Evolutionary conservation across 768 basidiomycete species (phyloP), one percentile per base, ranked within the genome.

Genomic region (Podaxis carcinomalis): DNA sequence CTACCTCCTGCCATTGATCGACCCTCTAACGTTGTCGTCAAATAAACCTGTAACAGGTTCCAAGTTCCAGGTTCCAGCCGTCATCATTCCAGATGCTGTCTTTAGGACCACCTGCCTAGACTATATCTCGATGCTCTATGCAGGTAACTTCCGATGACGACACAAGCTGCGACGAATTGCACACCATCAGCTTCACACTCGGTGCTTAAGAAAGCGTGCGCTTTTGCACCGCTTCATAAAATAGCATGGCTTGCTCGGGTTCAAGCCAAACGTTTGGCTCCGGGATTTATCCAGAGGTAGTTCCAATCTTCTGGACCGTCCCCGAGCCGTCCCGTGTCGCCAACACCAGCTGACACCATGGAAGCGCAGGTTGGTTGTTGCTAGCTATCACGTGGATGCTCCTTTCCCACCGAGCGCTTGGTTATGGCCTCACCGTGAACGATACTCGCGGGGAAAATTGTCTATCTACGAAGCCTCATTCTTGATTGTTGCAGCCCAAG

Each of bases 331-430:
- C 25, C 47, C 57, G 19, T 16, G 3, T 58, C 28, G 14, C 10
- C 40, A 51, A 28, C 19, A 59, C 57, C 57, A 51, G 50, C 50
- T 59, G 57, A 51, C 50, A 23, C 57, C 19, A 14, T 14, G 1
- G 27, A 42, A 51, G 39, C 19, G 10, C 16, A 40, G 11, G 19
- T 25, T n/a, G 37, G n/a, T 35, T 19, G 10, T 23, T 57, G 16
- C 44, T 23, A 21, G 19, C 9, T 6, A 32, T 42, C 50, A 59
- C 50, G 50, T 59, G 57, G n/a, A 59, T 13, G 0, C 50, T 44
- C 40, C 7, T 40, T 49, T 5, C 11, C 47, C 3, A 49, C 25
- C 21, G 0, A 27, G 19, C 11, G 19, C 11, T 16, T 11, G 47
- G 25, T 21, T 27, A 49, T 27, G 47, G 23, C 13, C 42, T 44